Base-by-base conservation (phyloP, 805 yeast species). In the Kuraishia cidri region DNA sequence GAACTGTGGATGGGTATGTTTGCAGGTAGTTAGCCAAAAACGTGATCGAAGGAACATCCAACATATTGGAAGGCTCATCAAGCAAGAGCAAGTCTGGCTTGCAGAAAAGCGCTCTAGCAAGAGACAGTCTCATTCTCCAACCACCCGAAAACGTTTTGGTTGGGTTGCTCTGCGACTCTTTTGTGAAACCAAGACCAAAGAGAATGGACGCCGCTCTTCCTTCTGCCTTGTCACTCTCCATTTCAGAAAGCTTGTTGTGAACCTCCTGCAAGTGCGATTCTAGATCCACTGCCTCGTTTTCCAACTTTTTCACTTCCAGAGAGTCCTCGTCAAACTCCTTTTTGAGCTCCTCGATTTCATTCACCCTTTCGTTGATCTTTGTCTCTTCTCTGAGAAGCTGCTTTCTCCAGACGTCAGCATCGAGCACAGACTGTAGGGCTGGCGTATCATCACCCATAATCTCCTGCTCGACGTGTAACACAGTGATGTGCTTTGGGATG, bases 41-140 rank as follows among this genome's bases (percentile, higher is more conserved):
- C 2, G 97, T 90, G 54, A 92, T 85, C 34, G 97, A 88, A 19
- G 98, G 99, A 57, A 92, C 96, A 75, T 92, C 99, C 94, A 92
- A 83, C 96, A 88, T 92, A 79, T 92, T 92, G 40, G 97, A 88
- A 50, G 99, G 99, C 71, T 92, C 99, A 74, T 92, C 98, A 43
- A 92, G 71, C 52, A 92, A 65, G 44, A 92, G 66, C 43, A 92
- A 66, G 57, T 92, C 98, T 1, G 98, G 98, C 54, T 86, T 80
- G 71, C 97, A 90, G 70, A 92, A 92, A 54, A 92, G 70, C 0
- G 98, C 98, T 62, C 98, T 77, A 3, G 98, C 98, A 39, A 92
- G 70, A n/a, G 97, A 84, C 43, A 92, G 71, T 67, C 98, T 83
- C 98, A 92, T 92, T 72, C 98, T 81, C 98, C 98, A 92, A 77